A percentile compares a stretch with the other conserved stretches of the same genome.
Conservation (phyloP, 2,329 filamentous ascomycete species). For the Colletotrichum agaves region DNA sequence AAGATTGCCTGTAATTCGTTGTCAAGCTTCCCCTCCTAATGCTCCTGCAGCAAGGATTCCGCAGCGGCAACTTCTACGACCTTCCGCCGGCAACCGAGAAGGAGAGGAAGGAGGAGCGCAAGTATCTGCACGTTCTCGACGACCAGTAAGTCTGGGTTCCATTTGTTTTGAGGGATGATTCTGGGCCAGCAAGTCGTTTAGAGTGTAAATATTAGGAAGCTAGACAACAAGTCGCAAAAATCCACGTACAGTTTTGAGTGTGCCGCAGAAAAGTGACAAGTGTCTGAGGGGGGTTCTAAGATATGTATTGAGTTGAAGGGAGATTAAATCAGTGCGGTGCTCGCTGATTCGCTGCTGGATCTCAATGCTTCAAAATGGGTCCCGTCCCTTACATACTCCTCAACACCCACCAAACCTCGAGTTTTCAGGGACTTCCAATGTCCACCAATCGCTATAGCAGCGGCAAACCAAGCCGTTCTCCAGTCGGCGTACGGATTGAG, state of each 20-base stretch:
- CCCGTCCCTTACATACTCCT: not conserved
- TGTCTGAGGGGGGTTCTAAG: not conserved
- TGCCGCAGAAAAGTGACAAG: not conserved
- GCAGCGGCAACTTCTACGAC: slow-evolving; percentile 89
- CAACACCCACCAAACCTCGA: too few relatives aligned
- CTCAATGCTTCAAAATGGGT: slow-evolving; percentile 20
- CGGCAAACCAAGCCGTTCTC: too few relatives aligned
- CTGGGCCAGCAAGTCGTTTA: slow-evolving; percentile 33
- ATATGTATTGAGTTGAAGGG: not conserved
- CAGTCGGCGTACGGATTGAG: not conserved
- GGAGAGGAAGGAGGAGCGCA: slow-evolving; percentile 94
- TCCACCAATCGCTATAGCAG: too few relatives aligned
- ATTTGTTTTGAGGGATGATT: slow-evolving; percentile 39
- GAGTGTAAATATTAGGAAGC: slow-evolving; percentile 46
- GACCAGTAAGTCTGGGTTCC: slow-evolving; percentile 63
- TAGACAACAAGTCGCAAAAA: slow-evolving; percentile 40
- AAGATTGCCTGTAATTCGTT: slow-evolving; percentile 51
- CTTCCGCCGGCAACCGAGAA: slow-evolving; percentile 93
- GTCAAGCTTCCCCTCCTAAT: slow-evolving; percentile 44
- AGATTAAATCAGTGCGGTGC: not conserved
- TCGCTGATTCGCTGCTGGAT: slow-evolving; percentile 28
- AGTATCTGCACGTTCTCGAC: slow-evolving; percentile 94
- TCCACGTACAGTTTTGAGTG: slow-evolving; percentile 26
- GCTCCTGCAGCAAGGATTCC: slow-evolving; percentile 80
- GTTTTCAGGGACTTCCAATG: too few relatives aligned